Conservation (phyloP, 225 moss, liverwort and hornwort species). For the Asterella californica region DNA sequence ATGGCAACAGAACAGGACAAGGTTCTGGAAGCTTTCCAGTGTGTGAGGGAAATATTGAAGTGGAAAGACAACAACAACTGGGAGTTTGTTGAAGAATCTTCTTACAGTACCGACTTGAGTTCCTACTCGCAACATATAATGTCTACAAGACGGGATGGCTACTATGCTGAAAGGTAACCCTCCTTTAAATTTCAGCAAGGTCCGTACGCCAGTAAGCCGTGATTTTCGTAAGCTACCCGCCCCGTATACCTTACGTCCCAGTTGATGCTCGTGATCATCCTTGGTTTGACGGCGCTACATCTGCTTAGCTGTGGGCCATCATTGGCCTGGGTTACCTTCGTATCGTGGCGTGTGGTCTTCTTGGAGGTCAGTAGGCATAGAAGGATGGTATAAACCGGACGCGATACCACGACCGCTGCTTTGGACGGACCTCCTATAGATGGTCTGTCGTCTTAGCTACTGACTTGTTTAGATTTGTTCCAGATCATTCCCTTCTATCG, state of each 20-base stretch:
- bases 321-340: background rate
- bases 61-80: constrained; percentile 82
- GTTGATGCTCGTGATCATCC: background rate
- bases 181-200: background rate
- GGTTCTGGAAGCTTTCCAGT: constrained; percentile 76
- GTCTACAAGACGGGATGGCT: constrained; percentile 25
- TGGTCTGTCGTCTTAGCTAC: background rate
- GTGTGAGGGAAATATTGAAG: constrained; percentile 79
- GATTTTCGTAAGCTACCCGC: background rate
- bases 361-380: background rate
- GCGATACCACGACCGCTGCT: background rate
- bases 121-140: constrained; percentile 64
- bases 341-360: background rate
- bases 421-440: background rate
- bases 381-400: background rate
- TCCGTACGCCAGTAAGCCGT: background rate
- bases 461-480: background rate
- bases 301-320: background rate
- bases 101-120: constrained; percentile 75
- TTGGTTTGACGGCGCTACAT: background rate
- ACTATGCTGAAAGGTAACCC: constrained; percentile 10
- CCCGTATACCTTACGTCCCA: background rate
- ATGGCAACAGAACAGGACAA: constrained; percentile 71
- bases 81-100: constrained; percentile 66
- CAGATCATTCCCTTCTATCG: background rate